These are phyloP conservation scores for Bertia moriformis DNA, from an alignment of 2,329 filamentous ascomycete species.

Conservation along the genomic window DNA sequence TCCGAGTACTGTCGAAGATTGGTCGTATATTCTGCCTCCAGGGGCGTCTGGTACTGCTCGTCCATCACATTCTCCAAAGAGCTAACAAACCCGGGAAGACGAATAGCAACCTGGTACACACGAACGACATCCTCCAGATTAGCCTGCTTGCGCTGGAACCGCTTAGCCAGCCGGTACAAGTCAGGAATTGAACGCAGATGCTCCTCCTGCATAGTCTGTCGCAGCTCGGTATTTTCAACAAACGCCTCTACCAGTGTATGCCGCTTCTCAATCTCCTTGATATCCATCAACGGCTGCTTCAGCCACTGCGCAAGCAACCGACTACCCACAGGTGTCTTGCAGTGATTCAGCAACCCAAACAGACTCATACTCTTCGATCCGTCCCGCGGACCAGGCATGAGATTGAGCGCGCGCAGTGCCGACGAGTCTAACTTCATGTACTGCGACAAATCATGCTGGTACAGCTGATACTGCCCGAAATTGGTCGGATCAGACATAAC, in stretches of 20 bases:
- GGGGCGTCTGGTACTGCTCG: slow-evolving; percentile 73
- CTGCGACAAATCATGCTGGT: slow-evolving; percentile 90
- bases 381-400: slow-evolving; percentile 91
- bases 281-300: slow-evolving; percentile 91
- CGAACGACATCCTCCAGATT: slow-evolving; percentile 91
- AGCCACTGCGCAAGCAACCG: slow-evolving; percentile 87
- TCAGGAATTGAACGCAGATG: slow-evolving; percentile 88
- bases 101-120: slow-evolving; percentile 86
- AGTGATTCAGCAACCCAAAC: slow-evolving; percentile 87
- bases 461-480: slow-evolving; percentile 92
- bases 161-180: slow-evolving; percentile 81
- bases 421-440: slow-evolving; percentile 98
- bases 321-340: slow-evolving; percentile 89
- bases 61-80: slow-evolving; percentile 92
- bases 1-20: slow-evolving; percentile 67
- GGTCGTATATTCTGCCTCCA: slow-evolving; percentile 75
- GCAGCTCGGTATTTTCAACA: slow-evolving; percentile 76
- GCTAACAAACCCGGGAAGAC: slow-evolving; percentile 75
- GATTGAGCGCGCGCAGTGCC: slow-evolving; percentile 80
- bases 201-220: slow-evolving; percentile 93
- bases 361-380: slow-evolving; percentile 96
- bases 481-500: slow-evolving; percentile 84
- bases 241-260: slow-evolving; percentile 94
- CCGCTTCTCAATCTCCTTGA: slow-evolving; percentile 73
- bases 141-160: slow-evolving; percentile 81